phyloP scores from a whole-genome alignment of 768 basidiomycete species.

The Serendipita sp. region DNA sequence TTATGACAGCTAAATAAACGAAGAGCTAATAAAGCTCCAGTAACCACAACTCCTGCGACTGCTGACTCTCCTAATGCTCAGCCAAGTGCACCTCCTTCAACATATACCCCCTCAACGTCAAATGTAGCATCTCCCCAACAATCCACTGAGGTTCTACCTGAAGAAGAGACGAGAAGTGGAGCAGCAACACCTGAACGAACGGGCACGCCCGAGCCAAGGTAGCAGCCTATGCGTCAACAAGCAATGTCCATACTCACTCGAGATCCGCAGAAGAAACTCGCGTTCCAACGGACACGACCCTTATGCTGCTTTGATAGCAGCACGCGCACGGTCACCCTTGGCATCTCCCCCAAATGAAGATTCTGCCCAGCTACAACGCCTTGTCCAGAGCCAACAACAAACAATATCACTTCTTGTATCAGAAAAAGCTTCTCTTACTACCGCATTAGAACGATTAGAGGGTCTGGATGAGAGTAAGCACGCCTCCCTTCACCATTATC shows the following conservation, averaged over 20 bases:
- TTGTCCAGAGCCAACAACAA: constrained; percentile 32
- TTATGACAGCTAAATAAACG: neutral
- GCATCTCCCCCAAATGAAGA: constrained; percentile 3
- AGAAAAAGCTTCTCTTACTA: constrained; percentile 45
- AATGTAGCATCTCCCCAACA: neutral
- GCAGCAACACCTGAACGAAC: neutral
- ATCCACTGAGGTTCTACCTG: neutral
- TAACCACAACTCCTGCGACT: neutral
- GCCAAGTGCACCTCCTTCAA: neutral
- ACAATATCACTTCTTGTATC: constrained; percentile 64
- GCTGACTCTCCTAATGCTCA: neutral
- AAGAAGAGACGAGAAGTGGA: constrained; percentile 7
- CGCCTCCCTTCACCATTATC: neutral
- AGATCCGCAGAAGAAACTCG: neutral
- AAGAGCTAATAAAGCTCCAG: neutral
- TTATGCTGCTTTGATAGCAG: neutral
- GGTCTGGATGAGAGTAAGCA: constrained; percentile 43
- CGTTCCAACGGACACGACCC: neutral
- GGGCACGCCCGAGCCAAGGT: neutral
- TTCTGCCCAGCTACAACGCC: constrained; percentile 4
- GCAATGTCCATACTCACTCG: neutral
- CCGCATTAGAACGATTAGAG: constrained; percentile 39
- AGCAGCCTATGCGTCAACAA: neutral
- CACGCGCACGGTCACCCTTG: neutral
- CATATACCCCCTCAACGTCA: neutral